Conservation (phyloP, 1,284 basidiomycete genomes). For the Leccinum pachyderme region DNA sequence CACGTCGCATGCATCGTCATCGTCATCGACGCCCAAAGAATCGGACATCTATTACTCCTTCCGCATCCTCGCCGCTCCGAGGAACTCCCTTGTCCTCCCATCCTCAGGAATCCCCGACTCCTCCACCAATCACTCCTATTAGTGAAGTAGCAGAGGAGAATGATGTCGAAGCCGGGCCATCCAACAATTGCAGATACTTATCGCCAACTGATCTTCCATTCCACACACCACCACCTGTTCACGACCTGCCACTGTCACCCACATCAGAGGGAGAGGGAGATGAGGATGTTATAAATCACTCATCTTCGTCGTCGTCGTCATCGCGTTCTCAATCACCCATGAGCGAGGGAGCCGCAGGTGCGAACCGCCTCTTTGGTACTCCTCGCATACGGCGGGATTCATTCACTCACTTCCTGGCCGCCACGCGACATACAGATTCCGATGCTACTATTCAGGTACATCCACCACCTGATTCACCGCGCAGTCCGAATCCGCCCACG, state of each 20-base stretch:
- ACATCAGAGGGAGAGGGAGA: constrained; percentile 26
- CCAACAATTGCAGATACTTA: constrained; percentile 52
- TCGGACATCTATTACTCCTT: constrained; percentile 39
- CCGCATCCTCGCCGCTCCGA: constrained; percentile 62
- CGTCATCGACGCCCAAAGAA: constrained; percentile 54
- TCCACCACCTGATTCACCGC: constrained; percentile 72
- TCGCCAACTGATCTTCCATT: constrained; percentile 66
- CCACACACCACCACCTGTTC: constrained; percentile 52
- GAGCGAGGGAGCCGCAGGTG: constrained; percentile 59
- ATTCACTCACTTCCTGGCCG: constrained; percentile 59
- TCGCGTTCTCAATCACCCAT: constrained; percentile 53
- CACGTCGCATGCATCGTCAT: constrained; percentile 59
- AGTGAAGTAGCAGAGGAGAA: constrained; percentile 55
- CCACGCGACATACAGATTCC: constrained; percentile 55
- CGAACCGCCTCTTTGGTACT: constrained; percentile 72
- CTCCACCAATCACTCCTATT: constrained; percentile 78
- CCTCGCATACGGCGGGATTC: constrained; percentile 59
- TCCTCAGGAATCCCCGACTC: constrained; percentile 49
- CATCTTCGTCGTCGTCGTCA: constrained; percentile 36
- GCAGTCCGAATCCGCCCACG: constrained; percentile 72
- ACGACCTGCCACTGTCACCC: constrained; percentile 48
- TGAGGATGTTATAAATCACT: constrained; percentile 30
- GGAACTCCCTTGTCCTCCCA: constrained; percentile 39
- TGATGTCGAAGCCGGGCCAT: constrained; percentile 40
- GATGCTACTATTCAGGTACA: constrained; percentile 67